Conservation (phyloP, 148 eudicot genomes). For the Fagopyrum homotropicum region DNA sequence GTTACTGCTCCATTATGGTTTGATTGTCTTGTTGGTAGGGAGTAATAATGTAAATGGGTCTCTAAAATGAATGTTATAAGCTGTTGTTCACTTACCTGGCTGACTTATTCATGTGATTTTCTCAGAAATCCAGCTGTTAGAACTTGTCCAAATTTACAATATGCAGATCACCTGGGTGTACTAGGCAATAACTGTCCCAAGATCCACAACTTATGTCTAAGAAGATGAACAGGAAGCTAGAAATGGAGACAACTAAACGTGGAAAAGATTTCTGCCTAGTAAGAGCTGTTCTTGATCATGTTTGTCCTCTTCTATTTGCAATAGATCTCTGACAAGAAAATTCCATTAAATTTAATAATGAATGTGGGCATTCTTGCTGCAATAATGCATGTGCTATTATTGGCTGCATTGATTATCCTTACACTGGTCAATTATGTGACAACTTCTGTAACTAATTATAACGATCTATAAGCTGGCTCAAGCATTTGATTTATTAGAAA, state of each 20-base stretch:
- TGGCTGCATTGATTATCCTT: neutral
- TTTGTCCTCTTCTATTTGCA: slow-evolving; percentile 1
- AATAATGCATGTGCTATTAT: neutral
- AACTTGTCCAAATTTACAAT: slow-evolving; percentile 7
- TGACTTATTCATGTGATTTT: neutral
- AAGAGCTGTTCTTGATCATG: neutral
- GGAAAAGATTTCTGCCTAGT: neutral
- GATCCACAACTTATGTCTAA: neutral
- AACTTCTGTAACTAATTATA: too few relatives aligned
- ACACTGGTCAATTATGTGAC: too few relatives aligned
- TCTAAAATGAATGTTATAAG: neutral
- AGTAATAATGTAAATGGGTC: slow-evolving; percentile 4
- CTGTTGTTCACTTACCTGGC: neutral
- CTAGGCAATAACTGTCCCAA: neutral
- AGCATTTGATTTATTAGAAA: slow-evolving; percentile 2
- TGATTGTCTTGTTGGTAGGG: slow-evolving; percentile 12
- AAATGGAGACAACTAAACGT: neutral
- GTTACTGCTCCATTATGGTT: neutral
- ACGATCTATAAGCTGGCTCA: neutral
- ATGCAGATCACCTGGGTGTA: neutral
- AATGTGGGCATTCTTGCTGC: slow-evolving; percentile 9
- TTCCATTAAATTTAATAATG: slow-evolving; percentile 4
- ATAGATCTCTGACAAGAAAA: neutral
- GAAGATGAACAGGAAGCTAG: neutral
- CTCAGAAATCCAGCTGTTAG: slow-evolving; percentile 5